Evolutionary conservation across 2,329 filamentous ascomycete genomes (phyloP), one percentile per base, ranked within the genome.

Genomic region (Cytospora paraplurivora): DNA sequence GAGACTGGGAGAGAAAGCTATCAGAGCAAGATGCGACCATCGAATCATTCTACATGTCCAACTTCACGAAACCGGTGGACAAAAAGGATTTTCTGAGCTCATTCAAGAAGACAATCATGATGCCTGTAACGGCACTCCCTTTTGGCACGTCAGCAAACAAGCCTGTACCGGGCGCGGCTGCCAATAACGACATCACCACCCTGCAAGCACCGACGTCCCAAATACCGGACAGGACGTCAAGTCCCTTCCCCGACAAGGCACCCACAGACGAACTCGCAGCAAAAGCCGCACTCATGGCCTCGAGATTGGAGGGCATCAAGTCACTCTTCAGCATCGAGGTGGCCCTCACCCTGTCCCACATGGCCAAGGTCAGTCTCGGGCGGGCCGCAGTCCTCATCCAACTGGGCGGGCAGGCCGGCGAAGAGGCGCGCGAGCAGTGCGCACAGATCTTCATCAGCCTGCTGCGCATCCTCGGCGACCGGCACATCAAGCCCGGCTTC

Each of bases 31-130:
- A 97, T 69, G 93, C 92, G 17, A 91, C 89, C 2, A 88, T 91
- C 0, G 95, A 99, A 76, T 95, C 91, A 0, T 96, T 96, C 73
- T 95, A 93, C 78, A 97, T 98, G 94, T 90, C 90, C 32, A 97
- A 93, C 73, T 87, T 98, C 72, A 97, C 94, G 73, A 86, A 95
- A 33, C 93, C 96, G 74, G 95, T 93, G 1, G 95, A 96, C 67
- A 99, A 99, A 78, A 92, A 93, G 69, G 95, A 99, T 74, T 99
- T 99, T 71, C 74, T 99, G 66, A 95, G 89, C 53, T 97, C 93
- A 0, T 99, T 99, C 81, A 97, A 93, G 73, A 98, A 98, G 76
- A 95, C 99, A 10, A 91, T 99, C 68, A 97, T 99, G 93, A 96
- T 97, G 88, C 95, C 95, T 2, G 94, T 99, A 56, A 96, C 92